phyloP scores from a whole-genome alignment of 1,139 yeast genomes.

The Dujonia santamariae region DNA sequence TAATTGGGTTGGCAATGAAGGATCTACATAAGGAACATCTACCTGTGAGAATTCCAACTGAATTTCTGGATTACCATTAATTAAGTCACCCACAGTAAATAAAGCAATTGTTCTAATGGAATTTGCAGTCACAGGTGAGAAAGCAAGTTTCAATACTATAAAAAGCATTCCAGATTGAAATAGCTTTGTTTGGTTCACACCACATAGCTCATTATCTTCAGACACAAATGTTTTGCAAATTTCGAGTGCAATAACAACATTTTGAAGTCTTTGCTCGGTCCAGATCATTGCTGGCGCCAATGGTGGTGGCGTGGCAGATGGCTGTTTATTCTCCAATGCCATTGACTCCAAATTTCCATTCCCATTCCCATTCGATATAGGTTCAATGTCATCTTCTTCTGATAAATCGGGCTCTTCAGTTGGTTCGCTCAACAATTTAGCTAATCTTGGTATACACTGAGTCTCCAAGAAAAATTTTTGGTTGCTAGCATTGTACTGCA shows the following conservation, averaged over 20 bases:
- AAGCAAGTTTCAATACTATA: conserved; percentile 64
- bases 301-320: background rate
- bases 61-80: conserved; percentile 57
- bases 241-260: conserved; percentile 64
- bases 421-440: conserved; percentile 62
- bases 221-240: conserved; percentile 72
- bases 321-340: background rate
- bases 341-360: conserved; percentile 8
- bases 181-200: conserved; percentile 60
- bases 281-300: conserved; percentile 46
- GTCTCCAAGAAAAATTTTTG: conserved; percentile 88
- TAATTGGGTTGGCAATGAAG: conserved; percentile 58
- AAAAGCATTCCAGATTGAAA: conserved; percentile 62
- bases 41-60: conserved; percentile 73
- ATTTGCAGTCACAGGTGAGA: conserved; percentile 60
- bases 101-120: conserved; percentile 65
- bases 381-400: conserved; percentile 15
- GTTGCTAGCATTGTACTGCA: conserved; percentile 84
- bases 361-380: conserved; percentile 7
- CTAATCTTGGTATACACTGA: conserved; percentile 66
- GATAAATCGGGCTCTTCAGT: conserved; percentile 25
- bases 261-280: conserved; percentile 71
- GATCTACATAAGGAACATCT: conserved; percentile 90
- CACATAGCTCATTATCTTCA: conserved; percentile 68
- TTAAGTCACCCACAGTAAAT: conserved; percentile 72